These are phyloP conservation scores for Arabis alpina DNA, from an alignment of 345 rosid genomes.

Conservation along the genomic window DNA sequence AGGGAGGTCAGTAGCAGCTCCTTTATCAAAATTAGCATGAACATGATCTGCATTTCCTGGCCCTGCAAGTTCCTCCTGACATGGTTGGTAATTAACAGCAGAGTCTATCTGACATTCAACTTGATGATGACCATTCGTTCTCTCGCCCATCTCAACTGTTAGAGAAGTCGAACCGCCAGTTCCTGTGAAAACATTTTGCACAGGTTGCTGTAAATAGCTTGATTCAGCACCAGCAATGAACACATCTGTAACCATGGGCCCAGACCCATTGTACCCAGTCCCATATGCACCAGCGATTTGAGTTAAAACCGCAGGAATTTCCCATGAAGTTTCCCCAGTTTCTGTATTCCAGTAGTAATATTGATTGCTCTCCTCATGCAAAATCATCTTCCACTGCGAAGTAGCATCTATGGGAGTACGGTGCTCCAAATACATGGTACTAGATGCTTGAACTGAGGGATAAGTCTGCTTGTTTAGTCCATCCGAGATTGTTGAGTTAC, in stretches of 20 bases:
- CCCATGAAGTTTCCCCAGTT: conserved; percentile 99
- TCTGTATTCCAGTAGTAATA: conserved; percentile 94
- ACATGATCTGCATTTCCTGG: conserved; percentile 36
- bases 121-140: conserved; percentile 42
- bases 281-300: conserved; percentile 47
- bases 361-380: conserved; percentile 88
- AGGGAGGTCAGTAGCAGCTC: conserved; percentile 48
- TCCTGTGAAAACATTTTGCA: conserved; percentile 23
- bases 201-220: conserved; percentile 47
- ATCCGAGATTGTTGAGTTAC: conserved; percentile 34
- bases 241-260: conserved; percentile 40
- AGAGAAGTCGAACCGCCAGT: conserved; percentile 41
- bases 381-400: conserved; percentile 78
- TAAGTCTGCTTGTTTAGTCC: conserved; percentile 48
- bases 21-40: conserved; percentile 39
- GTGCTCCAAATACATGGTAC: conserved; percentile 47
- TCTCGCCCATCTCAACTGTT: conserved; percentile 41
- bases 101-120: conserved; percentile 41
- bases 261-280: conserved; percentile 44
- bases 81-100: conserved; percentile 38
- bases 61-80: conserved; percentile 38
- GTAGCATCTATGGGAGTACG: conserved; percentile 56
- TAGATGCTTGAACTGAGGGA: conserved; percentile 47
- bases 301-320: conserved; percentile 63
- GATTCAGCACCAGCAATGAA: conserved; percentile 41